These are phyloP conservation scores for Trypanosoma boissoni DNA, from an alignment of 208 protist species.

Conservation along the genomic window DNA sequence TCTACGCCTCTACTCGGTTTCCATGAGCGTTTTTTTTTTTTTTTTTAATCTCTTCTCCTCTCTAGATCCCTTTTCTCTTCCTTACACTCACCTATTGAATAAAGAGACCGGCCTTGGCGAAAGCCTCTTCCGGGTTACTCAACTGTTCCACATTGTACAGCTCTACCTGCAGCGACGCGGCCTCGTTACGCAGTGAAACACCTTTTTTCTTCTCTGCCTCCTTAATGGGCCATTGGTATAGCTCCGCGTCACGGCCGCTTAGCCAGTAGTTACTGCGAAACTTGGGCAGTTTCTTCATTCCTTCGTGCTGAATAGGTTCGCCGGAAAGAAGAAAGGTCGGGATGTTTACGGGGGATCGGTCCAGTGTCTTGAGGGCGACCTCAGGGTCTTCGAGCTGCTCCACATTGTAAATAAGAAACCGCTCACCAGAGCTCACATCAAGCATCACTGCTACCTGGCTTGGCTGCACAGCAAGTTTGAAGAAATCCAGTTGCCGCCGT, in stretches of 20 bases:
- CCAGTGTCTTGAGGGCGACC: slow-evolving; percentile 74
- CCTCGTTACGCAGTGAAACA: slow-evolving; percentile 50
- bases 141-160: slow-evolving; percentile 90
- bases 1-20: neutral
- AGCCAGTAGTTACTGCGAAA: slow-evolving; percentile 89
- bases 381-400: slow-evolving; percentile 86
- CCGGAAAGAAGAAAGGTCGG: slow-evolving; percentile 82
- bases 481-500: slow-evolving; percentile 76
- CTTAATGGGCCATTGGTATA: slow-evolving; percentile 88
- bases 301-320: slow-evolving; percentile 74
- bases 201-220: slow-evolving; percentile 77
- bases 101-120: slow-evolving; percentile 80
- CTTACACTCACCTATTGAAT: slow-evolving; percentile 58
- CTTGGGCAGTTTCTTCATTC: slow-evolving; percentile 68
- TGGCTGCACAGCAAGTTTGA: slow-evolving; percentile 73
- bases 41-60: neutral
- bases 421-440: slow-evolving; percentile 63
- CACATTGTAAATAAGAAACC: slow-evolving; percentile 85
- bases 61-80: neutral
- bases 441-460: slow-evolving; percentile 59
- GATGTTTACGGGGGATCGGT: slow-evolving; percentile 72
- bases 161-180: slow-evolving; percentile 64
- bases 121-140: slow-evolving; percentile 80
- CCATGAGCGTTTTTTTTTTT: neutral
- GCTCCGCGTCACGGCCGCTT: slow-evolving; percentile 75